Conservation (phyloP, 495 filamentous ascomycete genomes). For the Choiromyces venosus region DNA sequence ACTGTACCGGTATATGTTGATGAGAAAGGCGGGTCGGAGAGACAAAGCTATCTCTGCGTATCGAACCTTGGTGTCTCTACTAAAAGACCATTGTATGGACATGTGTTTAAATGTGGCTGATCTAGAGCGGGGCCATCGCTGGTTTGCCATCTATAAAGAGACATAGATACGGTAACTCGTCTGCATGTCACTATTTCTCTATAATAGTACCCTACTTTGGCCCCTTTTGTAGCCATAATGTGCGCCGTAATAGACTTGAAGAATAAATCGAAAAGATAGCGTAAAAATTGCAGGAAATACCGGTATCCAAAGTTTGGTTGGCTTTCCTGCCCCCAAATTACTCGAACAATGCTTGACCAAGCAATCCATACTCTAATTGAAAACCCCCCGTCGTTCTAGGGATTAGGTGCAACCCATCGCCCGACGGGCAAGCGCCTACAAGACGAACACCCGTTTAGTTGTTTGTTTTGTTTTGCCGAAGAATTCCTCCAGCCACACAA, state of each 20-base stretch:
- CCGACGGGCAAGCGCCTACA: not conserved
- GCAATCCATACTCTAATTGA: not conserved
- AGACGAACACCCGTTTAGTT: not conserved
- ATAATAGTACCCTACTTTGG: too few species aligned
- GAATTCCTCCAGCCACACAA: too few species aligned
- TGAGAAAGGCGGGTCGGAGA: slow-evolving; percentile 31
- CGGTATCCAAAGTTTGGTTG: not conserved
- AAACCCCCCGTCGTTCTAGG: not conserved
- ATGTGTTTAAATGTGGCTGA: slow-evolving; percentile 1
- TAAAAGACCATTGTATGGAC: not conserved
- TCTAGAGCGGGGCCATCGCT: not conserved
- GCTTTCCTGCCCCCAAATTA: not conserved
- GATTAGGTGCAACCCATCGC: not conserved
- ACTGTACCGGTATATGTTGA: not conserved
- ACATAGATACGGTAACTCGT: not conserved
- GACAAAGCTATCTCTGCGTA: slow-evolving; percentile 15
- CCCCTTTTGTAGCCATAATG: not conserved
- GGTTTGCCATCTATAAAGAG: not conserved
- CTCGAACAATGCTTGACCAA: not conserved
- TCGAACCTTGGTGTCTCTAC: not conserved
- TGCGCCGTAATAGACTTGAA: not conserved
- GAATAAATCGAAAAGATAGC: not conserved
- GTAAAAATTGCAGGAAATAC: not conserved
- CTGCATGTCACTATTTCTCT: not conserved
- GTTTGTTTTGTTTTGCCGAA: not conserved